These are phyloP conservation scores for Fusarium marasasianum DNA, from an alignment of 2,329 filamentous ascomycete species.

Conservation along the genomic window DNA sequence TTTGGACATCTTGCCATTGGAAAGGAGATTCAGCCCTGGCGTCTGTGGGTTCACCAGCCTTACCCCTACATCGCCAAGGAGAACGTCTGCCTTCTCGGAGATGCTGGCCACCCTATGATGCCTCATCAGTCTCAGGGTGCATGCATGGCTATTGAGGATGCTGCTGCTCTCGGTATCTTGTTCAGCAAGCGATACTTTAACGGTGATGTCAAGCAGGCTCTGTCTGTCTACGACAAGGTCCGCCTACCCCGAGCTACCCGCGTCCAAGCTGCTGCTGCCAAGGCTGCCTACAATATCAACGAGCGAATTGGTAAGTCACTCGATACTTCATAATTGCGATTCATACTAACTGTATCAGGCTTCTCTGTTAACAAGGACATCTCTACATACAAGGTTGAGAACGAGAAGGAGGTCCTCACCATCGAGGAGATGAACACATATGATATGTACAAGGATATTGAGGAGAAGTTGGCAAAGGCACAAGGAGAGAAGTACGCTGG, in stretches of 20 bases:
- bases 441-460: constrained; percentile 67
- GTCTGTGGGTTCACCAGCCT: constrained; percentile 68
- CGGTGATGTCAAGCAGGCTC: constrained; percentile 58
- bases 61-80: constrained; percentile 66
- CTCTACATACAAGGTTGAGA: constrained; percentile 68
- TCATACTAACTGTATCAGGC: constrained; percentile 47
- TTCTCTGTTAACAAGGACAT: constrained; percentile 69
- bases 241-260: constrained; percentile 64
- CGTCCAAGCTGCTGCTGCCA: constrained; percentile 66
- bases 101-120: constrained; percentile 76
- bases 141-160: constrained; percentile 75
- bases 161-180: constrained; percentile 68
- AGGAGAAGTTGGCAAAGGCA: constrained; percentile 55
- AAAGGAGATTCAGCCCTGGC: constrained; percentile 71
- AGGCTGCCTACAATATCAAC: constrained; percentile 69
- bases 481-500: constrained; percentile 48
- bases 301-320: constrained; percentile 64
- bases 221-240: constrained; percentile 62
- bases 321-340: fast-evolving
- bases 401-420: constrained; percentile 69
- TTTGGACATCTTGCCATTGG: constrained; percentile 66
- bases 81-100: constrained; percentile 67
- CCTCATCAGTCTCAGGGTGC: constrained; percentile 76
- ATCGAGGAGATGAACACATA: constrained; percentile 77
- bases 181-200: constrained; percentile 60